These are phyloP conservation scores for Penicillium frequentans DNA, from an alignment of 2,329 filamentous ascomycete species.

Conservation along the genomic window DNA sequence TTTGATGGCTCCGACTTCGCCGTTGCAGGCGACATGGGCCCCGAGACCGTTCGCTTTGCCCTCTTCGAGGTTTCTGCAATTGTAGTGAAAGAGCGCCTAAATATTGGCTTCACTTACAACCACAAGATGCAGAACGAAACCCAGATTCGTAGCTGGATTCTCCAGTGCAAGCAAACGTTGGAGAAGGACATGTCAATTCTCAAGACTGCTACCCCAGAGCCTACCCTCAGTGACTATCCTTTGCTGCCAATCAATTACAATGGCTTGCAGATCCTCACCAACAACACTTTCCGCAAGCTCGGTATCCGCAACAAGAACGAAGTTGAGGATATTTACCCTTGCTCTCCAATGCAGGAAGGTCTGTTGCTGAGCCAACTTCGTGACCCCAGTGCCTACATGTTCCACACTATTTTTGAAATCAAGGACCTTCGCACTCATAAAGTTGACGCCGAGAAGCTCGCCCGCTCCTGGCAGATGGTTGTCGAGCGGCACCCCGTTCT, in stretches of 20 bases:
- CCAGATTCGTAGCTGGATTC: slow-evolving; percentile 45
- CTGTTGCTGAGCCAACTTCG: slow-evolving; percentile 39
- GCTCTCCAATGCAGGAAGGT: slow-evolving; percentile 39
- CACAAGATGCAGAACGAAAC: slow-evolving; percentile 46
- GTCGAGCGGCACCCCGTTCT: slow-evolving; percentile 35
- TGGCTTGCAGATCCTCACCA: slow-evolving; percentile 37
- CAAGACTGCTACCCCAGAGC: slow-evolving; percentile 29
- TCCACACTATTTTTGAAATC: slow-evolving; percentile 37
- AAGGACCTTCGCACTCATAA: slow-evolving; percentile 17
- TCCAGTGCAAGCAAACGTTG: slow-evolving; percentile 39
- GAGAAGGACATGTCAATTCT: slow-evolving; percentile 27
- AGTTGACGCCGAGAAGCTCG: slow-evolving; percentile 29
- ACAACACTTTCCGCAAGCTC: slow-evolving; percentile 34
- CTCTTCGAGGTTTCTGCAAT: slow-evolving; percentile 55
- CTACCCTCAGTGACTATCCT: slow-evolving; percentile 46
- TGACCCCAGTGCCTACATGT: slow-evolving; percentile 37
- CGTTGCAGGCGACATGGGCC: slow-evolving; percentile 47
- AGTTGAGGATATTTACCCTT: slow-evolving; percentile 38
- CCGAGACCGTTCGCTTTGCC: slow-evolving; percentile 46
- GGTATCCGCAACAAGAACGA: slow-evolving; percentile 31
- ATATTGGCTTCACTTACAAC: slow-evolving; percentile 53
- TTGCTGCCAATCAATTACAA: slow-evolving; percentile 46
- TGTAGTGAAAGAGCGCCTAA: slow-evolving; percentile 47
- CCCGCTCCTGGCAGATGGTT: slow-evolving; percentile 34
- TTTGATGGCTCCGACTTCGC: slow-evolving; percentile 30